Evolutionary conservation across 352 stramenopile species (phyloP), one percentile per base, ranked within the genome.

Genomic region (Phytophthora sansomeana): DNA sequence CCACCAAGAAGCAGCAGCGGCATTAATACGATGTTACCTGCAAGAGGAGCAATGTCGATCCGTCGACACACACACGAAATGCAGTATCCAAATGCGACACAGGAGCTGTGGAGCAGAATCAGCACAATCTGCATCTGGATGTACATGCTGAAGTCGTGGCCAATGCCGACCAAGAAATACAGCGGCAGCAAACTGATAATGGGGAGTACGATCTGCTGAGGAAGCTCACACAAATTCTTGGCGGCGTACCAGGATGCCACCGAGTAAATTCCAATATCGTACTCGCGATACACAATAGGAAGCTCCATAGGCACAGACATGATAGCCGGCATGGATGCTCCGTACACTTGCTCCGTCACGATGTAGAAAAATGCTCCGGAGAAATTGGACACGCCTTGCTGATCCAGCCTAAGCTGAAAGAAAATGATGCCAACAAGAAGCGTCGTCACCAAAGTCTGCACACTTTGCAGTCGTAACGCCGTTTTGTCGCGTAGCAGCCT

Each of bases 201-300:
- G 5, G 80, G 80, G 6, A 87, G 41, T n/a, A 87, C 35, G 0
- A 89, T 14, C 48, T 89, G 80, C 24, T 69, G 55, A 16, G 69
- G 73, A 4, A 87, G 47, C 53, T 89, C 80, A 46, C 80, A 87
- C 42, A 87, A 10, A 39, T 89, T 89, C 60, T 87, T 89, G 35
- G 78, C 67, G 1, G 76, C 13, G 36, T 84, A 89, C 80, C 80
- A 89, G 1, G 76, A 57, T 2, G 54, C 58, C 1, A 85, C 51
- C 16, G 66, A 56, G 46, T 90, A 90, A 2, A 87, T 48, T 2
- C 77, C 77, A 5, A 81, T 66, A 24, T 71, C 46, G 53, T 84
- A 83, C 48, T 90, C 81, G 6, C 78, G 69, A 26, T 74, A 63
- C 1, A 90, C 73, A 10, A 90, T 79, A 17, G 81, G 77, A 1